These are phyloP conservation scores for Boletus vinaceobasis DNA, from an alignment of 768 basidiomycete genomes.

Conservation along the genomic window DNA sequence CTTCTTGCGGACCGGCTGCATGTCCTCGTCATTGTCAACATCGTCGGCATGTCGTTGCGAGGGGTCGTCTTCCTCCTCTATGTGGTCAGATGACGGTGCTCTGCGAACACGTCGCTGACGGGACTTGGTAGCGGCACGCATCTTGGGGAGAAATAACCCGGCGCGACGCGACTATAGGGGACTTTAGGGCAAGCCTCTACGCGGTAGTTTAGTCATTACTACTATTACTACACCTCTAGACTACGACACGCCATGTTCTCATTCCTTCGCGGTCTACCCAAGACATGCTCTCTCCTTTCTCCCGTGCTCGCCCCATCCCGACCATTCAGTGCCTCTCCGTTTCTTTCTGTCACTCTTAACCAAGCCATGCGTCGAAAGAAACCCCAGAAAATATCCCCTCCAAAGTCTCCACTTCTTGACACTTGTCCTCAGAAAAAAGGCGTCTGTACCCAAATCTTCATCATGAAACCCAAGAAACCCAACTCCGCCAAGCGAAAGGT, in stretches of 20 bases:
- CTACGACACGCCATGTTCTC: conserved; percentile 24
- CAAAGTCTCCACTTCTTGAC: conserved; percentile 76
- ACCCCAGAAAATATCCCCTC: conserved; percentile 41
- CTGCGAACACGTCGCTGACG: conserved; percentile 41
- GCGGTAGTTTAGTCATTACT: conserved; percentile 6
- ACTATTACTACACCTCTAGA: too few relatives aligned
- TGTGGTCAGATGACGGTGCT: conserved; percentile 52
- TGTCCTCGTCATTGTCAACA: conserved; percentile 38
- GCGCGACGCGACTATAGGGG: conserved; percentile 22
- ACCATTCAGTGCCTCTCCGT: conserved; percentile 61
- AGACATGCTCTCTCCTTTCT: conserved; percentile 17
- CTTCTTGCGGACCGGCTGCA: conserved; percentile 34
- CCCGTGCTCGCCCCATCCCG: conserved; percentile 28
- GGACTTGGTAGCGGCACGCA: conserved; percentile 35
- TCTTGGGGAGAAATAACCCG: conserved; percentile 1
- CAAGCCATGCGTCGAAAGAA: conserved; percentile 82
- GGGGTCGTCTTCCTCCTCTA: conserved; percentile 52
- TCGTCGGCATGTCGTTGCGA: conserved; percentile 42
- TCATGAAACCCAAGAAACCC: conserved; percentile 91
- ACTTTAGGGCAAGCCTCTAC: conserved; percentile 31
- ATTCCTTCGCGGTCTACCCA: conserved; percentile 19
- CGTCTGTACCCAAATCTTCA: conserved; percentile 79
- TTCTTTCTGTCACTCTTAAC: conserved; percentile 70
- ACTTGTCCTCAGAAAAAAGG: conserved; percentile 85
- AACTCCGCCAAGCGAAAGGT: conserved; percentile 99